Evolutionary conservation across 371 early-diverging fungal genomes (phyloP).

Genomic region (Choanephora cucurbitarum): DNA sequence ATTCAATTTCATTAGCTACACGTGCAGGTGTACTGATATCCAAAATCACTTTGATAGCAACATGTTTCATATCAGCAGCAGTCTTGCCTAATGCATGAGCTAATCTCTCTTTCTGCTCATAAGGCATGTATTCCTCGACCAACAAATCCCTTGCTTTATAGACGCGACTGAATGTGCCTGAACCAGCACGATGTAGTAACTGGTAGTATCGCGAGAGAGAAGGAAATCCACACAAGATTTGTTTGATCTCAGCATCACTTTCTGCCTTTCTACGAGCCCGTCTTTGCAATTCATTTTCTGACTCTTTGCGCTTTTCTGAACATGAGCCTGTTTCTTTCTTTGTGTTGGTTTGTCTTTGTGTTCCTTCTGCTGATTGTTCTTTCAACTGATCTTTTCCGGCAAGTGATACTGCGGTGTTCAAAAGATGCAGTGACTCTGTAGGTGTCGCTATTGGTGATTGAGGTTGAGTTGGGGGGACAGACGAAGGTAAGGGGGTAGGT

Average conservation of each 20-base stretch:
- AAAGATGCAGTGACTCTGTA: too few relatives aligned
- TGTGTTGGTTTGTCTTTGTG: not conserved
- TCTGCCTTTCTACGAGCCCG: not conserved
- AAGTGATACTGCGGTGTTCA: too few relatives aligned
- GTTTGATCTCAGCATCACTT: conserved; percentile 37
- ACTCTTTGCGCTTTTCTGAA: not conserved
- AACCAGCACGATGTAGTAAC: conserved; percentile 70
- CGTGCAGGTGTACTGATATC: conserved; percentile 79
- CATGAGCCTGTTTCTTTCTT: not conserved
- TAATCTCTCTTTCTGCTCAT: conserved; percentile 33
- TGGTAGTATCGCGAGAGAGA: conserved; percentile 56
- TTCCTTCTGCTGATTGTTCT: not conserved
- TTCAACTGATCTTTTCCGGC: not conserved
- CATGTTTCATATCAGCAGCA: conserved; percentile 41
- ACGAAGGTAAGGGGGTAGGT: too few relatives aligned
- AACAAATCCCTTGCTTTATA: conserved; percentile 85
- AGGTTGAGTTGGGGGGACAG: too few relatives aligned
- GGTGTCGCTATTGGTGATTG: too few relatives aligned
- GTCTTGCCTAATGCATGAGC: not conserved
- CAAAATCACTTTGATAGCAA: conserved; percentile 91
- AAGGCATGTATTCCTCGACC: conserved; percentile 49
- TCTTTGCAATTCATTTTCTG: not conserved
- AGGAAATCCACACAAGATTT: conserved; percentile 51
- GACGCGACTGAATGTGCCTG: conserved; percentile 92
- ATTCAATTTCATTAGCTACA: conserved; percentile 82